Evolutionary conservation across 2,329 filamentous ascomycete species (phyloP).

Genomic region (Thermothelomyces thermophilus): DNA sequence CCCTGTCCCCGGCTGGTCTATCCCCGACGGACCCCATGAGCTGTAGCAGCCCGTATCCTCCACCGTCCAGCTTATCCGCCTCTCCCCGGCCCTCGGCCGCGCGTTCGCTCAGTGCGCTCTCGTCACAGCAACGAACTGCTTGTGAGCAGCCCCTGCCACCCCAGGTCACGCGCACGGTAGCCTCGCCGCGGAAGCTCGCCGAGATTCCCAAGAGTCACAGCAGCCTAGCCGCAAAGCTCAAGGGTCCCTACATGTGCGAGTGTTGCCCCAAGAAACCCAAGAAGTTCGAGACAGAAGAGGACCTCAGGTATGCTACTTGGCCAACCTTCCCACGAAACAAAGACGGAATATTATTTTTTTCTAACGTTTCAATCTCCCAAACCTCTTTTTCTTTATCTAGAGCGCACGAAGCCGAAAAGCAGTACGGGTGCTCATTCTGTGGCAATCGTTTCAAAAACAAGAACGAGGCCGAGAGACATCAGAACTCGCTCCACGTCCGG

Average conservation of each 20-base stretch:
- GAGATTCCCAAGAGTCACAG: slow-evolving; percentile 42
- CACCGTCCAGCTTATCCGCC: slow-evolving; percentile 42
- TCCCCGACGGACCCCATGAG: slow-evolving; percentile 40
- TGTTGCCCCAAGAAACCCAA: slow-evolving; percentile 97
- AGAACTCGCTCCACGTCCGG: slow-evolving; percentile 88
- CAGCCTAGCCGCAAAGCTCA: slow-evolving; percentile 41
- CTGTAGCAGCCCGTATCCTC: slow-evolving; percentile 44
- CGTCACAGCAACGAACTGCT: slow-evolving; percentile 39
- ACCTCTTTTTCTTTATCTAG: slow-evolving; percentile 40
- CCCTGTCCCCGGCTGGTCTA: slow-evolving; percentile 41
- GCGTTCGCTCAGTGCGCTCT: slow-evolving; percentile 30
- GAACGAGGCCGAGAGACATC: slow-evolving; percentile 93
- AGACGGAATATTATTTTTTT: no score
- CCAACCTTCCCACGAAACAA: not conserved
- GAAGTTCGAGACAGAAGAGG: slow-evolving; percentile 80
- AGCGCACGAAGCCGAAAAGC: slow-evolving; percentile 86
- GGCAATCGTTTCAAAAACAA: slow-evolving; percentile 98
- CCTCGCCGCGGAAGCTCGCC: slow-evolving; percentile 45
- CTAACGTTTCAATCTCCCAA: no score
- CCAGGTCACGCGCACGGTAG: slow-evolving; percentile 30
- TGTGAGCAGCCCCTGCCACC: slow-evolving; percentile 32
- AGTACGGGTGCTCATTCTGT: slow-evolving; percentile 89
- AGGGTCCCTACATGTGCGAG: slow-evolving; percentile 65
- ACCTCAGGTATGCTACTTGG: slow-evolving; percentile 62
- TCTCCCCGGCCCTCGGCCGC: slow-evolving; percentile 43